Conservation (phyloP, 768 basidiomycete species). For the Russula emetica region DNA sequence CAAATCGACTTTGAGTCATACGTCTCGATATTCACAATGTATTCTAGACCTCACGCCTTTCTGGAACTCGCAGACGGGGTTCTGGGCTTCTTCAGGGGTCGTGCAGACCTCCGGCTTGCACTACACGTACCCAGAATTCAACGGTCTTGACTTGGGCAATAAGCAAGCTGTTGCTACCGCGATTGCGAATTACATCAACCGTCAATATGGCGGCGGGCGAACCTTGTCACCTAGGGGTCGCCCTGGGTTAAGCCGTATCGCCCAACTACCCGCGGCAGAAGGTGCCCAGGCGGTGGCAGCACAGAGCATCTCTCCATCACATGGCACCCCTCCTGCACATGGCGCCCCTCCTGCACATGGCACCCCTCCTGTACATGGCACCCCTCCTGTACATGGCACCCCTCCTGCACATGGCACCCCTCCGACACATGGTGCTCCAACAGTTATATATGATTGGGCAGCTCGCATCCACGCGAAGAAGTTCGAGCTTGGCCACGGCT, state of each 20-base stretch:
- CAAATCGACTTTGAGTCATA: background rate
- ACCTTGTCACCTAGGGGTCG: background rate
- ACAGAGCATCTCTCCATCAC: background rate
- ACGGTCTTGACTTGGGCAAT: conserved; percentile 36
- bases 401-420: too few relatives aligned
- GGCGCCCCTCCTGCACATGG: too few relatives aligned
- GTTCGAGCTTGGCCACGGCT: conserved; percentile 42
- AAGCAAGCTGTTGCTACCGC: conserved; percentile 31
- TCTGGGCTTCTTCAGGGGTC: conserved; percentile 39
- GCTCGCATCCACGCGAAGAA: conserved; percentile 42
- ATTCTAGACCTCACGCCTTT: conserved; percentile 45
- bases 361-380: too few relatives aligned
- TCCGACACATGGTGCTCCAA: background rate
- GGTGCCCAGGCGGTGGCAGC: background rate
- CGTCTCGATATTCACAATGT: background rate
- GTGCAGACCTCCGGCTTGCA: conserved; percentile 35
- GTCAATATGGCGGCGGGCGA: conserved; percentile 35
- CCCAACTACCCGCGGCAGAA: background rate
- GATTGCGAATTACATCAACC: conserved; percentile 37
- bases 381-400: too few relatives aligned
- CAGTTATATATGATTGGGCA: conserved; percentile 38
- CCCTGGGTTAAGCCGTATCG: conserved; percentile 24
- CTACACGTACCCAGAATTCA: conserved; percentile 53
- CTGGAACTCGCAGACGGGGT: conserved; percentile 38
- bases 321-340: too few relatives aligned